Percentiles rank a stretch among this genome's conserved stretches.
Conservation (phyloP, 1,284 basidiomycete genomes). For the Naganishia liquefaciens region DNA sequence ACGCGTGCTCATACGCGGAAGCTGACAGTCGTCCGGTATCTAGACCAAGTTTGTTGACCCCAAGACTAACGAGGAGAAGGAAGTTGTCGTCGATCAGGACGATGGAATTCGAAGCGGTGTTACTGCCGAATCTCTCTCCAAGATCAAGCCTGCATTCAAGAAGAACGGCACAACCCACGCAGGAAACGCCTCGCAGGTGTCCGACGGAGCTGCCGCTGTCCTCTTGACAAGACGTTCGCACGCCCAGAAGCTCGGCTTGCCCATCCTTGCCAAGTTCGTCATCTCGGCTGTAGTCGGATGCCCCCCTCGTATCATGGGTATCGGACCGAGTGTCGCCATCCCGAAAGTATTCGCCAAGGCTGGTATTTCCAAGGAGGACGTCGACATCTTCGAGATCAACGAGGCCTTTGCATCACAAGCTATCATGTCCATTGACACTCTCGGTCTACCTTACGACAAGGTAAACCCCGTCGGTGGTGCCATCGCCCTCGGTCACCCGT, state of each 20-base stretch:
- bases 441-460: constrained; percentile 73
- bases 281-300: constrained; percentile 70
- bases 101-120: constrained; percentile 93
- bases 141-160: constrained; percentile 91
- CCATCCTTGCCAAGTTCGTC: constrained; percentile 84
- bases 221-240: constrained; percentile 76
- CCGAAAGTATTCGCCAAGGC: constrained; percentile 72
- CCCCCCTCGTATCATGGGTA: constrained; percentile 74
- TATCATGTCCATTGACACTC: constrained; percentile 73
- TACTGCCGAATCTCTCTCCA: constrained; percentile 78
- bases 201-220: constrained; percentile 89
- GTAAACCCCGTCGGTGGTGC: constrained; percentile 87
- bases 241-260: constrained; percentile 78
- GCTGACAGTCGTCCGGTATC: constrained; percentile 16
- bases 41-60: constrained; percentile 72
- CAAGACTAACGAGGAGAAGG: constrained; percentile 77
- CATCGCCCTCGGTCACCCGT: constrained; percentile 73
- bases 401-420: constrained; percentile 82
- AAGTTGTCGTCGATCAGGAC: constrained; percentile 79
- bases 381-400: constrained; percentile 90
- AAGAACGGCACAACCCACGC: constrained; percentile 91
- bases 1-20: background rate
- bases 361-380: constrained; percentile 65
- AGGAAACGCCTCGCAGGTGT: constrained; percentile 81
- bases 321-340: constrained; percentile 82